A percentile compares a stretch with the other conserved stretches of the same genome.
These are phyloP conservation scores for Entonaema liquescens DNA, from an alignment of 495 filamentous ascomycete species.

Conservation along the genomic window DNA sequence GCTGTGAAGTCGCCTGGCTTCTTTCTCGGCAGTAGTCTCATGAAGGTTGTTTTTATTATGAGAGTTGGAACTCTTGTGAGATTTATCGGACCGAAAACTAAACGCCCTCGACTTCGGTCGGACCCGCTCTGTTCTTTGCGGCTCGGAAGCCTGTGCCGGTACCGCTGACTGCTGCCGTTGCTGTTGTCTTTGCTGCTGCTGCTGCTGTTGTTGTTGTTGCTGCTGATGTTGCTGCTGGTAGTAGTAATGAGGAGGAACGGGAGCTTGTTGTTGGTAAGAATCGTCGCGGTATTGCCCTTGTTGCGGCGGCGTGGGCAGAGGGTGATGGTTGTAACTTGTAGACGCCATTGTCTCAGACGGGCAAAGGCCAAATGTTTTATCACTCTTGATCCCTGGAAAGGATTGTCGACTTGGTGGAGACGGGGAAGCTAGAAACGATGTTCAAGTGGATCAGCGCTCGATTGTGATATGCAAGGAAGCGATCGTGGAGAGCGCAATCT, in stretches of 20 bases:
- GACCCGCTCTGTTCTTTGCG: constrained; percentile 45
- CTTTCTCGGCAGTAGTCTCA: constrained; percentile 79
- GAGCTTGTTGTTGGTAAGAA: constrained; percentile 32
- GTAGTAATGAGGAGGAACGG: constrained; percentile 34
- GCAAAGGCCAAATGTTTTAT: constrained; percentile 30
- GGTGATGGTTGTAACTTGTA: constrained; percentile 39
- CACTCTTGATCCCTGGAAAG: constrained; percentile 39
- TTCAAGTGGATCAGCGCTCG: constrained; percentile 38
- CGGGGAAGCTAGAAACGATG: constrained; percentile 33
- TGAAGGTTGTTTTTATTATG: constrained; percentile 66
- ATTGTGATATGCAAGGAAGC: constrained; percentile 44
- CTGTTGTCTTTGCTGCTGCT: constrained; percentile 43
- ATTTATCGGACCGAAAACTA: constrained; percentile 75
- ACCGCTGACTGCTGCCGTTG: constrained; percentile 31
- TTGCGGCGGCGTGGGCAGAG: constrained; percentile 43
- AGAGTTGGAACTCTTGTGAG: constrained; percentile 68
- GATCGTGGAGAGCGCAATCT: constrained; percentile 38
- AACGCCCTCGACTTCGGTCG: constrained; percentile 62
- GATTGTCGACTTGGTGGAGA: constrained; percentile 33
- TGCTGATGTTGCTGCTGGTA: constrained; percentile 47
- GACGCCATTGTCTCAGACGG: constrained; percentile 46
- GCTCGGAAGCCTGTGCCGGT: constrained; percentile 35
- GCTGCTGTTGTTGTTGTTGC: constrained; percentile 38
- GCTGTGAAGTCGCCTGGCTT: constrained; percentile 70
- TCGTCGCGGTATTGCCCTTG: constrained; percentile 41